phyloP scores from a whole-genome alignment of 768 basidiomycete genomes.

The Lactarius vividus region DNA sequence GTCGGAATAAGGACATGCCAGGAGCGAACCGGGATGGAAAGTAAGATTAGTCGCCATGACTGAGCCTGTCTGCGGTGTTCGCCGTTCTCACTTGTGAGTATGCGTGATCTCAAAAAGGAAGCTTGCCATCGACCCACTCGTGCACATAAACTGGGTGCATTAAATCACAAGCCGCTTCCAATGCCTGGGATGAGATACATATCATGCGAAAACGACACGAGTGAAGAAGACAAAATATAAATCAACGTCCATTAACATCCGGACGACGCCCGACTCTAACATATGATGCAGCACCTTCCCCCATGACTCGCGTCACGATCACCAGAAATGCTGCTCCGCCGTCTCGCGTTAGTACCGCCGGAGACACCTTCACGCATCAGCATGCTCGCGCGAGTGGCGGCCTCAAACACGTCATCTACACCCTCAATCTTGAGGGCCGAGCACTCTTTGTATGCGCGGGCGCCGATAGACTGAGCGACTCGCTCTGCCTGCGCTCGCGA shows the following conservation, averaged over 20 bases:
- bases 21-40: constrained; percentile 20
- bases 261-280: constrained; percentile 17
- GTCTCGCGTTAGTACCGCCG: constrained; percentile 39
- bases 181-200: constrained; percentile 12
- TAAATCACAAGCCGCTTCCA: not conserved
- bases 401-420: constrained; percentile 97
- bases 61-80: not conserved
- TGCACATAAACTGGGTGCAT: constrained; percentile 1
- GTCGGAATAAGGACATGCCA: not conserved
- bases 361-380: constrained; percentile 85
- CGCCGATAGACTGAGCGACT: constrained; percentile 81
- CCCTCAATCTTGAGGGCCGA: constrained; percentile 87
- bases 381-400: constrained; percentile 95
- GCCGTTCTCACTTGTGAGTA: not conserved
- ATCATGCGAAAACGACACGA: constrained; percentile 3
- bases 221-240: constrained; percentile 10
- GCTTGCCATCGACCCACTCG: not conserved
- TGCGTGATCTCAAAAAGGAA: not conserved
- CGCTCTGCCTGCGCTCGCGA: constrained; percentile 78
- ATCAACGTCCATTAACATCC: constrained; percentile 15
- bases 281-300: constrained; percentile 26
- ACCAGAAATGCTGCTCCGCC: constrained; percentile 33
- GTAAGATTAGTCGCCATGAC: constrained; percentile 47
- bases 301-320: constrained; percentile 15
- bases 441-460: constrained; percentile 93